A percentile compares a stretch with the other conserved stretches of the same genome.
Evolutionary conservation across 2,329 filamentous ascomycete species (phyloP).

Genomic region (Microsporum canis): DNA sequence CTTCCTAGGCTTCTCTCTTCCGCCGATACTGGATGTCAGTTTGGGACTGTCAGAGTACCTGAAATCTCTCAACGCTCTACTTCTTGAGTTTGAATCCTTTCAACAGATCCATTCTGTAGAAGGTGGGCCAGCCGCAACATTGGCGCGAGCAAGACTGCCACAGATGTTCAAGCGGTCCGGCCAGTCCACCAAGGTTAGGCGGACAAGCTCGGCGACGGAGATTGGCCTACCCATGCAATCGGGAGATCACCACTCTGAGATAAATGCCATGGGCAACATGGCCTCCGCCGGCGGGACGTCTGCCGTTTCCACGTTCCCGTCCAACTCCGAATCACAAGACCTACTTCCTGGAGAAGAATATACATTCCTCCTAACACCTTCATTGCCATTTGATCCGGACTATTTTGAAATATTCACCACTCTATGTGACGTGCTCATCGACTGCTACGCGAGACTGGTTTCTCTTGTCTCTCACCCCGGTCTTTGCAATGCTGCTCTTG

Average conservation of each 20-base stretch:
- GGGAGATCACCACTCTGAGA: constrained; percentile 35
- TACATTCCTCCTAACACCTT: constrained; percentile 76
- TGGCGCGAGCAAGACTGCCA: constrained; percentile 67
- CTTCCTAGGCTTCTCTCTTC: constrained; percentile 81
- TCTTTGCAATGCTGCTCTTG: constrained; percentile 57
- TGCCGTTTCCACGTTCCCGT: constrained; percentile 30
- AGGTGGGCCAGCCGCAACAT: constrained; percentile 54
- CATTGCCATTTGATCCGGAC: constrained; percentile 88
- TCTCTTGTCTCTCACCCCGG: constrained; percentile 63
- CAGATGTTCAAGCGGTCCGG: constrained; percentile 66
- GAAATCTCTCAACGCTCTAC: constrained; percentile 68
- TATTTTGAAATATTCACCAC: constrained; percentile 96
- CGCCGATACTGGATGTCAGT: constrained; percentile 79
- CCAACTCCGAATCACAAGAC: constrained; percentile 44
- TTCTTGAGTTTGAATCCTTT: constrained; percentile 88
- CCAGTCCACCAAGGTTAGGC: constrained; percentile 45
- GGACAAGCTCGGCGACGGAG: constrained; percentile 50
- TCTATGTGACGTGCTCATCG: constrained; percentile 87
- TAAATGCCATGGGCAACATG: constrained; percentile 35
- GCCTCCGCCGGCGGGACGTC: constrained; percentile 30
- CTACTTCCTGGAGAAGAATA: constrained; percentile 77
- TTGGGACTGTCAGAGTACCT: constrained; percentile 74
- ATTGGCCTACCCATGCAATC: constrained; percentile 45
- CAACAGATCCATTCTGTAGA: constrained; percentile 75
- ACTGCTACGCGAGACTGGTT: constrained; percentile 73